These are phyloP conservation scores for Nigrospora osmanthi DNA, from an alignment of 2,329 filamentous ascomycete species.

Conservation along the genomic window DNA sequence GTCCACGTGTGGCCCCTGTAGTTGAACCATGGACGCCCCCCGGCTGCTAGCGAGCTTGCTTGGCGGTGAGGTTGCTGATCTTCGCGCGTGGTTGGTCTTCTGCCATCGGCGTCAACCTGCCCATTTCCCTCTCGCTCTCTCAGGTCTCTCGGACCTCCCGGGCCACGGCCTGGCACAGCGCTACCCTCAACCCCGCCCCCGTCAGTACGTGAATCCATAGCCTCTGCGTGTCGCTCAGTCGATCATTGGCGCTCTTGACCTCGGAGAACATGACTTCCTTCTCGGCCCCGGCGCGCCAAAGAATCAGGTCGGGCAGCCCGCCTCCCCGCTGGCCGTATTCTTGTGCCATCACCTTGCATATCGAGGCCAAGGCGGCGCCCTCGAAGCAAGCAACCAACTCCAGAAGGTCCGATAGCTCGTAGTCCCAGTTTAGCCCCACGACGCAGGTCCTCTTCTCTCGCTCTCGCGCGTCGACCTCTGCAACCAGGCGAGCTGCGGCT, in stretches of 20 bases:
- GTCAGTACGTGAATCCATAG: constrained; percentile 94
- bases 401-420: constrained; percentile 66
- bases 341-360: constrained; percentile 93
- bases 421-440: constrained; percentile 90
- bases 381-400: constrained; percentile 75
- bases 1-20: no score
- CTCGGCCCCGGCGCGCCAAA: constrained; percentile 57
- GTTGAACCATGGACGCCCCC: no score
- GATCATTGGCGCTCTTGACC: constrained; percentile 82
- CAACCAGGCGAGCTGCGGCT: constrained; percentile 58
- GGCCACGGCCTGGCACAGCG: constrained; percentile 62
- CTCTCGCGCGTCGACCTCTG: constrained; percentile 60
- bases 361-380: constrained; percentile 68
- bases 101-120: no score
- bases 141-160: constrained; percentile 37
- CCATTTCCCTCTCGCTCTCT: neutral
- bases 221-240: constrained; percentile 89
- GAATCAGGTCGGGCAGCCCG: constrained; percentile 85
- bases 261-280: constrained; percentile 67
- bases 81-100: no score
- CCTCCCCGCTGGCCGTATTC: constrained; percentile 83
- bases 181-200: constrained; percentile 76
- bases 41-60: no score
- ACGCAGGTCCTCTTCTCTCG: constrained; percentile 69
- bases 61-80: no score